Evolutionary conservation across 2,329 filamentous ascomycete species (phyloP), one percentile per base, ranked within the genome.

Genomic region (Ophiostoma quercus): DNA sequence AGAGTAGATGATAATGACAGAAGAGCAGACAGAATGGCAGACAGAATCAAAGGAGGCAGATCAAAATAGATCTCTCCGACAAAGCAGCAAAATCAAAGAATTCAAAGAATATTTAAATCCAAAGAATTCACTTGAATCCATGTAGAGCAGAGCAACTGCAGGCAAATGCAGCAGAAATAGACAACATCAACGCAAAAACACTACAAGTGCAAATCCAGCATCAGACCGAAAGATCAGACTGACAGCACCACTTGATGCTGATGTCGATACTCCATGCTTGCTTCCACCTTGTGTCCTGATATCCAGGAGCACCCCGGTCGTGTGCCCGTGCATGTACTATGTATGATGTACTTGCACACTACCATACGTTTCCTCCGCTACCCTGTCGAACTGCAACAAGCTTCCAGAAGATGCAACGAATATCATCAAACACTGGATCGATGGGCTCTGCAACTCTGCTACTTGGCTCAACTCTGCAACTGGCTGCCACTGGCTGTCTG

Each of bases 321-420:
- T 47, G 43, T 47, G 43, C 43, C 43, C 43, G 43, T 47, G 43
- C 19, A 47, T 47, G 43, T n/a, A 41, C 39, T 1, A 39, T 39
- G 11, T 11, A 39, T 8, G 34, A 41, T 41, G 39, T 12, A 41
- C 39, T 41, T 41, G 9, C 39, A 41, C 5, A 41, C 5, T 41
- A 2, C 43, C 43, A 19, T n/a, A 16, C 43, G 43, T 47, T 47
- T 47, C 43, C 43, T 47, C 43, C 43, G 5, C 19, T n/a, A 47
- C 43, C 43, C 43, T 47, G 43, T 47, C 16, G 43, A 66, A 66
- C 69, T 69, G 68, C 62, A 70, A 70, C 69, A 70, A 34, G 67
- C 70, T 73, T 74, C 72, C 68, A 73, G 71, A 74, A 73, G 68
- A 57, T 29, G 67, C 37, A 69, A 47, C 43, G 43, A 47, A 47